These are phyloP conservation scores for Aspergillus felis DNA, from an alignment of 2,329 filamentous ascomycete genomes.

Conservation along the genomic window DNA sequence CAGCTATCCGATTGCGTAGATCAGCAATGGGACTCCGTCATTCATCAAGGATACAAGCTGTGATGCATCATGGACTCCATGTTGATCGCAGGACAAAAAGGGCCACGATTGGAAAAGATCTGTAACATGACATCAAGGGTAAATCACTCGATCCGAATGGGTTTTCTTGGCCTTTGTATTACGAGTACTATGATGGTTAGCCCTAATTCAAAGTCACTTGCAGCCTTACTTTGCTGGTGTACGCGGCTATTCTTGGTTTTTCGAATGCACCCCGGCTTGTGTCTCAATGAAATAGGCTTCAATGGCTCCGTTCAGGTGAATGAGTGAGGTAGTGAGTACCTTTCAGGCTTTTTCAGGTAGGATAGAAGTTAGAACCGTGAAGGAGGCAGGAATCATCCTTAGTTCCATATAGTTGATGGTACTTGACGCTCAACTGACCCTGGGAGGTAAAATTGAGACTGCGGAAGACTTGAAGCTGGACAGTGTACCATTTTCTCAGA, in stretches of 20 bases:
- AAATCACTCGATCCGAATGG: not conserved
- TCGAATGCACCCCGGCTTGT: not conserved
- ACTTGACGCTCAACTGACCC: not conserved
- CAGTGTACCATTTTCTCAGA: not conserved
- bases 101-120: not conserved
- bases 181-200: not conserved
- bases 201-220: not conserved
- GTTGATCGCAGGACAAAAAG: not conserved
- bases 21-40: not conserved
- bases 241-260: not conserved
- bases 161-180: not conserved
- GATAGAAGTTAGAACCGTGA: not conserved
- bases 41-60: not conserved
- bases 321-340: not conserved
- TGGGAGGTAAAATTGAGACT: too few species aligned
- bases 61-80: not conserved
- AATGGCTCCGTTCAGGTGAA: not conserved
- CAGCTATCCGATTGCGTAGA: not conserved
- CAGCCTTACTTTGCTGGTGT: not conserved
- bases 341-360: not conserved
- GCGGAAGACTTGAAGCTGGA: not conserved
- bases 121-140: not conserved
- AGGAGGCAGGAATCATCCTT: not conserved
- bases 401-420: not conserved
- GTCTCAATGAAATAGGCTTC: not conserved